Conservation (phyloP, 2,329 filamentous ascomycete species). For the Clarireedia monteithiana region DNA sequence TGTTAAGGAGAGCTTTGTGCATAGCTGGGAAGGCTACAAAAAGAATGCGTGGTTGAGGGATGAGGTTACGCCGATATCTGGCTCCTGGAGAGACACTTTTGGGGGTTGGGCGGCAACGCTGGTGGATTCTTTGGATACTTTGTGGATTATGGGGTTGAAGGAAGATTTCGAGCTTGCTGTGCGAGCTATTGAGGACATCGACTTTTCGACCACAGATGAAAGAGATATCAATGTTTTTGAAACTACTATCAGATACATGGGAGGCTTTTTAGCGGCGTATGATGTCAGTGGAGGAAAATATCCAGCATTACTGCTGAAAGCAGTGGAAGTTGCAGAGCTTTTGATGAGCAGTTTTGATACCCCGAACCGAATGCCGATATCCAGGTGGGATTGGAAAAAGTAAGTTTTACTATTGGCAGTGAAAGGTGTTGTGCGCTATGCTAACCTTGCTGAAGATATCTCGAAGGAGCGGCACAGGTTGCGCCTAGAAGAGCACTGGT, state of each 20-base stretch:
- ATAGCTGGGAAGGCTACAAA: constrained; percentile 74
- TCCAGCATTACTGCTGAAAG: constrained; percentile 57
- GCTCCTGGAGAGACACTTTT: constrained; percentile 67
- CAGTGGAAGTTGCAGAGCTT: constrained; percentile 62
- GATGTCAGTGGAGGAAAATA: constrained; percentile 72
- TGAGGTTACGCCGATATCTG: constrained; percentile 68
- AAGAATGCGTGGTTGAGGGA: constrained; percentile 77
- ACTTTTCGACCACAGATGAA: constrained; percentile 61
- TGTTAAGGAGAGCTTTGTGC: constrained; percentile 26
- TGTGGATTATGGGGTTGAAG: constrained; percentile 80
- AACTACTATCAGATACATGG: constrained; percentile 84
- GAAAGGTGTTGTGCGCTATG: not conserved
- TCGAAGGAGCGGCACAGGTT: constrained; percentile 46
- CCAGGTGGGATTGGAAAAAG: constrained; percentile 38
- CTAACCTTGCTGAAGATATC: constrained; percentile 15
- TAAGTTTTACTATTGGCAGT: constrained; percentile 32
- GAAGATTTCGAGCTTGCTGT: constrained; percentile 75
- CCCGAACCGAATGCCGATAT: constrained; percentile 82
- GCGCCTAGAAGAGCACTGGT: constrained; percentile 48
- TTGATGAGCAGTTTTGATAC: constrained; percentile 72
- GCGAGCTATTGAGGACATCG: constrained; percentile 60
- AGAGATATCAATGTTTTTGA: constrained; percentile 58
- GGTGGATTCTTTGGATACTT: constrained; percentile 73
- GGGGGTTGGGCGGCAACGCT: constrained; percentile 86
- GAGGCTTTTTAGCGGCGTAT: constrained; percentile 78